These are phyloP conservation scores for Acorus gramineus DNA, from an alignment of 106 monocot species.

Conservation along the genomic window DNA sequence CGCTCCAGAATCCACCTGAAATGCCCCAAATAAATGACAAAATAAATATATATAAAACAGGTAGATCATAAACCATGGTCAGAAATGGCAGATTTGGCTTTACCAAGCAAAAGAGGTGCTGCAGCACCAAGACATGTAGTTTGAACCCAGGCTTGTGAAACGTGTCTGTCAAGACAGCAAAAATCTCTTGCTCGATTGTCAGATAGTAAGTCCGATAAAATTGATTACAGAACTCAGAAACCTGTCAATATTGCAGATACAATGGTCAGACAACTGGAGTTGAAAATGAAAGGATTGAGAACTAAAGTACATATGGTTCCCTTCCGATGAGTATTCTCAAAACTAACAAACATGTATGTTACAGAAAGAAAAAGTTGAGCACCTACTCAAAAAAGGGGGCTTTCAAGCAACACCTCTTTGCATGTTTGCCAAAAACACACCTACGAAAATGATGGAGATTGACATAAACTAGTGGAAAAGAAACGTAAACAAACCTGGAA, in stretches of 20 bases:
- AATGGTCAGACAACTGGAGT: too few species aligned
- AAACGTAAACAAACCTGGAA: slow-evolving; percentile 50
- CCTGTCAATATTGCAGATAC: slow-evolving; percentile 16
- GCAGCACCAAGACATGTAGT: slow-evolving; percentile 86
- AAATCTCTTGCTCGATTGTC: slow-evolving; percentile 92
- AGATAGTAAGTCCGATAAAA: slow-evolving; percentile 89
- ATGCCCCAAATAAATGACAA: background rate
- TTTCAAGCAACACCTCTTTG: too few species aligned
- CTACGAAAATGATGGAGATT: too few species aligned
- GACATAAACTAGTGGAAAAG: background rate
- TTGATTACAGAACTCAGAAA: slow-evolving; percentile 86
- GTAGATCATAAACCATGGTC: background rate
- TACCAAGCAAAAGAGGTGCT: slow-evolving; percentile 91
- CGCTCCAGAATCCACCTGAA: slow-evolving; percentile 65
- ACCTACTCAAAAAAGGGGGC: too few species aligned
- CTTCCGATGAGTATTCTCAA: too few species aligned
- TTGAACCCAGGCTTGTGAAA: slow-evolving; percentile 99
- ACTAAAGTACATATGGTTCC: too few species aligned
- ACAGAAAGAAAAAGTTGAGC: too few species aligned
- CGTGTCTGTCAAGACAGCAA: slow-evolving; percentile 94
- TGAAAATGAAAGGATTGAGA: slow-evolving; percentile 1
- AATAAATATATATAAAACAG: background rate
- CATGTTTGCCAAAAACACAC: too few species aligned
- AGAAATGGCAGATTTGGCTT: background rate
- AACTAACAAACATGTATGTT: too few species aligned